Conservation (phyloP, 306 rosid species). For the Quercus alba region DNA sequence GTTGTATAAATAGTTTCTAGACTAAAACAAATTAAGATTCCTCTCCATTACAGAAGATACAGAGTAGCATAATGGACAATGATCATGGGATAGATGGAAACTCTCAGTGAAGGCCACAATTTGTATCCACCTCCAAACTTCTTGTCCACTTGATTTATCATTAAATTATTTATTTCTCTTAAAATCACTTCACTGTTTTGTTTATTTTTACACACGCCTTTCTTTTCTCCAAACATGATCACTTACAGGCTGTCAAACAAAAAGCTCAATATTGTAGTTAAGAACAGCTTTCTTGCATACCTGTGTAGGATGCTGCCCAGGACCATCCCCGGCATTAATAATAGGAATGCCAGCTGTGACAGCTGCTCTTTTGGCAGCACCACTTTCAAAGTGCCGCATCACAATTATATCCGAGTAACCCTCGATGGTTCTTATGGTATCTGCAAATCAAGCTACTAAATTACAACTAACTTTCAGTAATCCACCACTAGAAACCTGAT, state of each 20-base stretch:
- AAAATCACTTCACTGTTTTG: too few species aligned
- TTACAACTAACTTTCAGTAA: conserved; percentile 2
- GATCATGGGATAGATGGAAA: neutral
- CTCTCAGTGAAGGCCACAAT: neutral
- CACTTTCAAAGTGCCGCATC: conserved; percentile 92
- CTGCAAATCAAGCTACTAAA: conserved; percentile 41
- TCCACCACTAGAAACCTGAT: neutral
- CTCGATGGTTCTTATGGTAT: conserved; percentile 84
- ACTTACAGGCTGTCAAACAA: neutral
- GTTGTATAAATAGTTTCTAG: neutral
- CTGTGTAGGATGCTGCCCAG: conserved; percentile 95
- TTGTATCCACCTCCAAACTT: neutral
- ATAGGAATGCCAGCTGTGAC: conserved; percentile 71
- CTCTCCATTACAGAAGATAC: neutral
- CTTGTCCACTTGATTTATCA: neutral
- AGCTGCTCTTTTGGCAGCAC: conserved; percentile 93
- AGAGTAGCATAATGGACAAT: neutral
- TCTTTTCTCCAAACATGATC: neutral
- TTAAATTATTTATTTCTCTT: too few species aligned
- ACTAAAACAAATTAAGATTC: neutral
- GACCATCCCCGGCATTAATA: conserved; percentile 96
- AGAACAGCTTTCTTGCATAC: conserved; percentile 26
- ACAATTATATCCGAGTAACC: conserved; percentile 88
- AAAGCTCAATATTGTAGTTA: neutral
- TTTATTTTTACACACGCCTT: neutral